Conservation (phyloP, 495 filamentous ascomycete genomes). For the Filosporella fistucella region DNA sequence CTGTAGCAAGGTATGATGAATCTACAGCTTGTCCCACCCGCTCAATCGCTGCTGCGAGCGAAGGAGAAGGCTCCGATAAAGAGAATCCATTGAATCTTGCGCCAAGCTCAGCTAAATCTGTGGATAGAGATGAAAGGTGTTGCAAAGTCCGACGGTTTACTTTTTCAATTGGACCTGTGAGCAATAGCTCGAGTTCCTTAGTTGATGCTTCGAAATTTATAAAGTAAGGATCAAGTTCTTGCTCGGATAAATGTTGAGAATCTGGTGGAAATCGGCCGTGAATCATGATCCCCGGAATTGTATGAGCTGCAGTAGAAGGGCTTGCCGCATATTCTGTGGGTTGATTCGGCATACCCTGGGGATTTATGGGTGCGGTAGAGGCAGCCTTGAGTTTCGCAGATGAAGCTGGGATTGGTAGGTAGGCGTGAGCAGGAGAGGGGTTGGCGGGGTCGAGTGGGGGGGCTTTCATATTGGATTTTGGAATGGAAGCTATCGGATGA, state of each 20-base stretch:
- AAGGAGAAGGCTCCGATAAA: slow-evolving; percentile 80
- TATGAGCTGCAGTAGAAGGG: slow-evolving; percentile 51
- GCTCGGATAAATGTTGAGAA: slow-evolving; percentile 69
- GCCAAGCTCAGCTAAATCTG: slow-evolving; percentile 87
- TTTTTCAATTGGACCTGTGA: slow-evolving; percentile 92
- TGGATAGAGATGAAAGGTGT: slow-evolving; percentile 74
- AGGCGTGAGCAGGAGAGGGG: slow-evolving; percentile 81
- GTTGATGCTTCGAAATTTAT: slow-evolving; percentile 84
- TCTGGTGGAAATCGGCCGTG: slow-evolving; percentile 82
- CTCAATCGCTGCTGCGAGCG: slow-evolving; percentile 90
- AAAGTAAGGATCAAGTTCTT: slow-evolving; percentile 94
- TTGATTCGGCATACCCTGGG: slow-evolving; percentile 44
- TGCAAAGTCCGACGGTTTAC: slow-evolving; percentile 86
- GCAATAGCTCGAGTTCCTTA: slow-evolving; percentile 76
- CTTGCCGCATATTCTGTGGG: slow-evolving; percentile 31
- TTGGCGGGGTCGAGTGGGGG: slow-evolving; percentile 91
- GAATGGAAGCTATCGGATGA: slow-evolving; percentile 83
- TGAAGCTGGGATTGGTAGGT: slow-evolving; percentile 75
- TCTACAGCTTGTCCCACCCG: slow-evolving; percentile 92
- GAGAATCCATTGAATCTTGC: slow-evolving; percentile 97
- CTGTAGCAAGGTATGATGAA: slow-evolving; percentile 91
- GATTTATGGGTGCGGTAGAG: slow-evolving; percentile 37
- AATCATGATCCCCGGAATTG: slow-evolving; percentile 56
- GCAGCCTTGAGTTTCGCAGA: slow-evolving; percentile 78
- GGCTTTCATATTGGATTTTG: slow-evolving; percentile 88